Evolutionary conservation across 352 stramenopile species (phyloP).

Genomic region (Phytophthora multivora): DNA sequence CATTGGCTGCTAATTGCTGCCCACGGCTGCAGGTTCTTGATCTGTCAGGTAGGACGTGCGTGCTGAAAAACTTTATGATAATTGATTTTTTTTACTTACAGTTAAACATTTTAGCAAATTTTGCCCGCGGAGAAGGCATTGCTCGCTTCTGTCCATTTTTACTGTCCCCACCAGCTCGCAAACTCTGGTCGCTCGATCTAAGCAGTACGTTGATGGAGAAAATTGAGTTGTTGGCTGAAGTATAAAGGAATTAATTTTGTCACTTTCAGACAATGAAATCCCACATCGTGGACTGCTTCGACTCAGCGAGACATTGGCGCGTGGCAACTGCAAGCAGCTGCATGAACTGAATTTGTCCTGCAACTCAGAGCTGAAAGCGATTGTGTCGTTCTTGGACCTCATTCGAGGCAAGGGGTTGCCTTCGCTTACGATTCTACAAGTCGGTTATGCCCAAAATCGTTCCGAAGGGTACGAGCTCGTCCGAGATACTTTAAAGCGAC

Average conservation of each 20-base stretch:
- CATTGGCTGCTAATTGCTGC: conserved; percentile 28
- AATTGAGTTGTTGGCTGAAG: neutral
- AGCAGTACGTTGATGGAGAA: conserved; percentile 40
- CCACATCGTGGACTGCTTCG: conserved; percentile 38
- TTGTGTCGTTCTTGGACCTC: conserved; percentile 59
- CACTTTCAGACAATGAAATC: conserved; percentile 54
- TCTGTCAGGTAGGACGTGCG: conserved; percentile 38
- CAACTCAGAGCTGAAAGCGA: conserved; percentile 45
- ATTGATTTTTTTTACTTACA: neutral
- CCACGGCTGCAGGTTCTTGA: conserved; percentile 39
- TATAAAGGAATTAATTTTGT: neutral
- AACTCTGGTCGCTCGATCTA: conserved; percentile 49
- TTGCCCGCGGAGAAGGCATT: conserved; percentile 45
- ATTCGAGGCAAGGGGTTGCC: conserved; percentile 51
- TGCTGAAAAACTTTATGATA: neutral
- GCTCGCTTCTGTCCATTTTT: conserved; percentile 50
- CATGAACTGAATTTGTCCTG: conserved; percentile 58
- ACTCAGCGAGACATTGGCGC: conserved; percentile 48
- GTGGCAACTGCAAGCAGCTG: conserved; percentile 45
- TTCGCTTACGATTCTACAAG: conserved; percentile 56
- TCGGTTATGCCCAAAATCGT: conserved; percentile 52
- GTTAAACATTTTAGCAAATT: conserved; percentile 38
- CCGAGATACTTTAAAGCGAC: conserved; percentile 32
- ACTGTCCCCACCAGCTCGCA: conserved; percentile 27
- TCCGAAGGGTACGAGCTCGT: conserved; percentile 49